Percentiles rank a stretch among this genome's conserved stretches.
Conservation (phyloP, 1,284 basidiomycete genomes). For the Microbotryum intermedium region DNA sequence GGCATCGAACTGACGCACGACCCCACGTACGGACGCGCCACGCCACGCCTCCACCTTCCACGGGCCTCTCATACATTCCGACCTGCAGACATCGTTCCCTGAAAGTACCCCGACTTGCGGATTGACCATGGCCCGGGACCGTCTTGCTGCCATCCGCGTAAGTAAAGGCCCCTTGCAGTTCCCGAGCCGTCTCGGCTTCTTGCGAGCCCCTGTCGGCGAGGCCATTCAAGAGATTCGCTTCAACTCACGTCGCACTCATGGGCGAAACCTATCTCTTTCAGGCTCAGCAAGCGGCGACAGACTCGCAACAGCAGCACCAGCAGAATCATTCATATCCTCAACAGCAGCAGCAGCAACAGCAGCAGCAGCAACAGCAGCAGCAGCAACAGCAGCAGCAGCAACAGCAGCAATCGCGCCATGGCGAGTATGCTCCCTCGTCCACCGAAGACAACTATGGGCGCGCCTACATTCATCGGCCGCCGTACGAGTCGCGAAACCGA, state of each 20-base stretch:
- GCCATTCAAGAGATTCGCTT: neutral
- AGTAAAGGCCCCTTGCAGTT: neutral
- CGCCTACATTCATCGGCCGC: neutral
- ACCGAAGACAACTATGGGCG: neutral
- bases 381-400: neutral
- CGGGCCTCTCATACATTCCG: no score
- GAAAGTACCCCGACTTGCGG: no score
- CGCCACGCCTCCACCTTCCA: no score
- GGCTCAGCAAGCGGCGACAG: neutral
- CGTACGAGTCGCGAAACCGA: neutral
- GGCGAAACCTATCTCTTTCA: neutral
- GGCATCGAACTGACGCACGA: no score
- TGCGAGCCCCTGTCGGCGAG: neutral
- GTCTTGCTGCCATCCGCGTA: conserved; percentile 21
- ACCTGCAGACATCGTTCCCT: no score
- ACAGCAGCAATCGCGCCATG: neutral
- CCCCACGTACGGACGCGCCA: no score
- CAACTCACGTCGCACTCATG: neutral
- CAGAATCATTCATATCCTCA: neutral
- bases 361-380: neutral
- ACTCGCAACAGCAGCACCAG: neutral
- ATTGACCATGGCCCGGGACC: conserved; percentile 18
- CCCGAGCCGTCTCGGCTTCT: neutral
- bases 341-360: neutral
- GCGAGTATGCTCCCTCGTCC: neutral